Base-by-base conservation (phyloP, 2,329 filamentous ascomycete genomes). In the Colletotrichum trifolii region DNA sequence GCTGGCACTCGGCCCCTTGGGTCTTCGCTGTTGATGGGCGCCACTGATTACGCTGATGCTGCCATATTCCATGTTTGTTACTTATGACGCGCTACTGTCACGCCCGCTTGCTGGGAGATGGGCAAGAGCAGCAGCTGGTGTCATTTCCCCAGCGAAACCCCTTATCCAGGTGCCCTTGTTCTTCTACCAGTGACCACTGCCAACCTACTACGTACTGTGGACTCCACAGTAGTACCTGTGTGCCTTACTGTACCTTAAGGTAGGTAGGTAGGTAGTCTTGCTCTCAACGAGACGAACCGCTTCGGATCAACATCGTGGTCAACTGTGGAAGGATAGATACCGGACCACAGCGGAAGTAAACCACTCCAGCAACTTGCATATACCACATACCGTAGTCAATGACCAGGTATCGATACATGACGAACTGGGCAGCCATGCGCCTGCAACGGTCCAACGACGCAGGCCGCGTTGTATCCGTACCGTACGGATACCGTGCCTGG, bases 371-470 rank as follows among this genome's bases (percentile, higher is more conserved):
- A 25, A 25, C 25, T 25, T 25, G 25, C 25, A 5, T 5, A 25
- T 25, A 25, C 25, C 25, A 25, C 25, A 49, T 48, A 35, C 53
- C 42, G 39, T 15, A 13, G 7, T 13, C 15, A 13, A 55, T 68
- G 59, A 73, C 25, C 25, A 25, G 72, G 72, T 73, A 74, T 72
- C 68, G 71, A 71, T 77, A 78, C 77, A 72, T 73, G 69, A 69
- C 12, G 38, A 50, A 67, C 76, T 77, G 75, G 76, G 76, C 74
- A 78, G 74, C 75, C 61, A 77, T 75, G 73, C 75, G 64, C 75
- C 71, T 70, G 59, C 70, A 71, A 72, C 68, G 65, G 70, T 65
- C 38, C 39, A 36, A 39, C 9, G 39, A 50, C 43, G 9, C 47
- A 38, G n/a, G 6, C 34, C 11, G 52, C 12, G 43, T 55, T 60